phyloP scores from a whole-genome alignment of 768 basidiomycete genomes.

The Auriculariales sp. region DNA sequence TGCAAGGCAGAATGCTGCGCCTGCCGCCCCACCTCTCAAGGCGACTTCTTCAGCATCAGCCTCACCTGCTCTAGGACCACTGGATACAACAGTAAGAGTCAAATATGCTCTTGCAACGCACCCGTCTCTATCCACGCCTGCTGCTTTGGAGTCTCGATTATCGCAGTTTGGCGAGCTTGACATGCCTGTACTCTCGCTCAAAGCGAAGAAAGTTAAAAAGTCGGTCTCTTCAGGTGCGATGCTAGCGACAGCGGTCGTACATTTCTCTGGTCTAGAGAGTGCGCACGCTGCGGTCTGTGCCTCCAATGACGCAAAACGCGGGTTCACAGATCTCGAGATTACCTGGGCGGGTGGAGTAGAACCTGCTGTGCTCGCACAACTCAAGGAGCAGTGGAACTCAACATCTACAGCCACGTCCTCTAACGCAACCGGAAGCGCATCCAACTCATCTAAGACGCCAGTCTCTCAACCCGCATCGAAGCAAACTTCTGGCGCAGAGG shows the following conservation, averaged over 20 bases:
- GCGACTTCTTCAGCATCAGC: conserved; percentile 9
- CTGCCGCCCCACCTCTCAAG: conserved; percentile 13
- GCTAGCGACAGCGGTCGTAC: conserved; percentile 54
- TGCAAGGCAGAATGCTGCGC: conserved; percentile 28
- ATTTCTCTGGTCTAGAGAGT: conserved; percentile 60
- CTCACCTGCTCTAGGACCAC: conserved; percentile 26
- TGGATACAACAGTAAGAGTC: conserved; percentile 64
- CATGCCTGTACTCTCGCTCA: conserved; percentile 56
- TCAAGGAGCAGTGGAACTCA: conserved; percentile 51
- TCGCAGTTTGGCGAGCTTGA: conserved; percentile 50
- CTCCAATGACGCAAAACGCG: conserved; percentile 29
- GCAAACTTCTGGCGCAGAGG: not conserved
- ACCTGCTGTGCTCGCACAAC: conserved; percentile 56
- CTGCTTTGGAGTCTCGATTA: conserved; percentile 36
- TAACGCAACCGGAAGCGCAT: too few relatives aligned
- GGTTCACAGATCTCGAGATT: conserved; percentile 48
- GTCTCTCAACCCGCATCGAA: not conserved
- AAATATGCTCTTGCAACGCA: conserved; percentile 49
- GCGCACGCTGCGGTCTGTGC: conserved; percentile 66
- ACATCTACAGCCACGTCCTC: not conserved
- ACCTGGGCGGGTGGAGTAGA: conserved; percentile 64
- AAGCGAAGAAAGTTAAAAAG: conserved; percentile 43
- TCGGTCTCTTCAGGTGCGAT: conserved; percentile 36
- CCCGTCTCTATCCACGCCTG: conserved; percentile 38
- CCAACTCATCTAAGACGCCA: too few relatives aligned